These are phyloP conservation scores for Lizonia empirigonia DNA, from an alignment of 2,329 filamentous ascomycete species.

Conservation along the genomic window DNA sequence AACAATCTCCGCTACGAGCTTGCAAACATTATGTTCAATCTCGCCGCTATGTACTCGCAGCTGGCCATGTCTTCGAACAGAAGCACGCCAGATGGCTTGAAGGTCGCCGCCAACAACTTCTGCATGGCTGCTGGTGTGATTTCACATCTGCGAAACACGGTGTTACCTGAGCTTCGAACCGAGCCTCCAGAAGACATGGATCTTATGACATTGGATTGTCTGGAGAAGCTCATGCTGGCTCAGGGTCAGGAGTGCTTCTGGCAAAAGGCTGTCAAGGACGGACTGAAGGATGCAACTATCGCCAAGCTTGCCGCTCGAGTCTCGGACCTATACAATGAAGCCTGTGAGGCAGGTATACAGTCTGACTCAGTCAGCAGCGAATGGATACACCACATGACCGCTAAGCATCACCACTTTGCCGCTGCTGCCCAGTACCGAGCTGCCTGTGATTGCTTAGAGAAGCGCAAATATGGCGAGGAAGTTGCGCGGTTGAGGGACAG, in stretches of 20 bases:
- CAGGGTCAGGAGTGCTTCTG: conserved; percentile 98
- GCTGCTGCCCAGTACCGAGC: conserved; percentile 93
- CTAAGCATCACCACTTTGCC: conserved; percentile 96
- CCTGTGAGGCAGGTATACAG: conserved; percentile 83
- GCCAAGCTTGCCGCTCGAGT: conserved; percentile 89
- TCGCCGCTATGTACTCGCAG: conserved; percentile 91
- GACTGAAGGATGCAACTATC: conserved; percentile 89
- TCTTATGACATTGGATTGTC: conserved; percentile 78
- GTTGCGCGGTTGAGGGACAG: conserved; percentile 85
- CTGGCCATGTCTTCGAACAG: conserved; percentile 82
- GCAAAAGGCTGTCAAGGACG: conserved; percentile 95
- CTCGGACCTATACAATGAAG: conserved; percentile 85
- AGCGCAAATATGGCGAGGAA: conserved; percentile 93
- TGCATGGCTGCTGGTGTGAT: conserved; percentile 86
- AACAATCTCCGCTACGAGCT: conserved; percentile 81
- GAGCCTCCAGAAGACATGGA: conserved; percentile 97
- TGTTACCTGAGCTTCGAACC: conserved; percentile 82
- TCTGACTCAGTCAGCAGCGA: conserved; percentile 88
- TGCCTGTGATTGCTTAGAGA: conserved; percentile 89
- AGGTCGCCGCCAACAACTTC: conserved; percentile 87
- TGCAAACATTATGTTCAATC: conserved; percentile 90
- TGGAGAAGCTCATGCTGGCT: conserved; percentile 83
- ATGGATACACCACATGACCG: conserved; percentile 97
- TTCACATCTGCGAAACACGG: conserved; percentile 72
- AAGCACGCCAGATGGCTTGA: conserved; percentile 79